Evolutionary conservation across 257 asterid species (phyloP), one percentile per base, ranked within the genome.

Genomic region (Echium plantagineum): DNA sequence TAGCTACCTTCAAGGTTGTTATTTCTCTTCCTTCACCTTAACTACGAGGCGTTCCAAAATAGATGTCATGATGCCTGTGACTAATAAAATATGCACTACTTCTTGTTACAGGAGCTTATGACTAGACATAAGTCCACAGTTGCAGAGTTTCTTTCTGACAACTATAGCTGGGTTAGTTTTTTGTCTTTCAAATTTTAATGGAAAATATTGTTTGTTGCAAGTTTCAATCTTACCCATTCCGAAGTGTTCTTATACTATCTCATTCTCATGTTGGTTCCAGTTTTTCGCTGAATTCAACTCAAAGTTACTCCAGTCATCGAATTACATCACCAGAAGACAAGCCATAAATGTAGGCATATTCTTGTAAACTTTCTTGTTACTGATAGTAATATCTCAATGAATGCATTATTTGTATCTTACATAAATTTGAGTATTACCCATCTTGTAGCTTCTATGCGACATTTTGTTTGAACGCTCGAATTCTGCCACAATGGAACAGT

Each of bases 41-140:
- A 4, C 17, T 42, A 42, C 10, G 49, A 42, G 15, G 15, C 5
- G 17, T 42, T 10, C 17, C 49, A 42, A 10, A 13, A 13, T 42
- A 42, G 49, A 13, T 42, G 17, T 13, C 17, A 42, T 42, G 48
- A 42, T 42, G 12, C 18, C 58, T 46, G 21, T 52, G 20, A 21
- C 61, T 48, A 10, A 46, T 51, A 28, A 42, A 10, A 10, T 20
- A 56, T 63, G 59, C 19, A 60, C 59, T 15, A 22, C 66, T 13
- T 72, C 65, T 64, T 35, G 18, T 57, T 71, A 7, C 86, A 91
- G 96, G 98, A 89, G 85, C 95, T 93, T 60, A 58, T 72, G 72
- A 89, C 94, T 59, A 79, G 97, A 76, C 99, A 93, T 59, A 93
- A 93, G 74, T 89, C 99, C 71, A 86, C 96, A n/a, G 78, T 86